A percentile compares a stretch with the other conserved stretches of the same genome.
These are phyloP conservation scores for Candida ponderosae DNA, from an alignment of 805 yeast genomes.

Conservation along the genomic window DNA sequence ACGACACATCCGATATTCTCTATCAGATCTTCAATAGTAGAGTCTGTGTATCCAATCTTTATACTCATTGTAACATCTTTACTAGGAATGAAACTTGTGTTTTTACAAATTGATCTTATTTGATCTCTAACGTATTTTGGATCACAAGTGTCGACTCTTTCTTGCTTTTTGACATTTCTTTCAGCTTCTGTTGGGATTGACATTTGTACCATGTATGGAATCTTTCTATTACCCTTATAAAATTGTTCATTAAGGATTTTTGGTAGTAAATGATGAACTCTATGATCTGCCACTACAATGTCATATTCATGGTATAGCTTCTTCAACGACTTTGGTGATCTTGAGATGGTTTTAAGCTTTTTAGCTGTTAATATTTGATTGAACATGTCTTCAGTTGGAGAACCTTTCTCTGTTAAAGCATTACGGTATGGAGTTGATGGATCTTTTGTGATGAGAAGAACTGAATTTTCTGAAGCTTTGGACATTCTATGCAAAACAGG, in stretches of 20 bases:
- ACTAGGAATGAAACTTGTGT: slow-evolving; percentile 55
- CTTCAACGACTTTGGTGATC: slow-evolving; percentile 35
- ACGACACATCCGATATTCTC: slow-evolving; percentile 46
- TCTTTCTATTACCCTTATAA: slow-evolving; percentile 53
- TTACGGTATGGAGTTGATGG: slow-evolving; percentile 53
- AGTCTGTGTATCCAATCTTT: slow-evolving; percentile 49
- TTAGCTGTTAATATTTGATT: slow-evolving; percentile 53
- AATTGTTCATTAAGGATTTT: slow-evolving; percentile 50
- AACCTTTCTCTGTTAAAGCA: slow-evolving; percentile 37
- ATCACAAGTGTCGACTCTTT: slow-evolving; percentile 56
- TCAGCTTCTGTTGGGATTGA: slow-evolving; percentile 19
- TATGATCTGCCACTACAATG: slow-evolving; percentile 58
- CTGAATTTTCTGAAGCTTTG: slow-evolving; percentile 38
- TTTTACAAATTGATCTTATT: slow-evolving; percentile 52
- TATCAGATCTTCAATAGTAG: slow-evolving; percentile 33
- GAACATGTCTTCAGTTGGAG: slow-evolving; percentile 55
- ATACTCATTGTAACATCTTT: slow-evolving; percentile 55
- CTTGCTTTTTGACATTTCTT: slow-evolving; percentile 26
- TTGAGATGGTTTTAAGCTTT: slow-evolving; percentile 40
- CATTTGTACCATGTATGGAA: slow-evolving; percentile 66
- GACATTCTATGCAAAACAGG: slow-evolving; percentile 49
- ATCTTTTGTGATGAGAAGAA: slow-evolving; percentile 65
- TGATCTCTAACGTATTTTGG: slow-evolving; percentile 57
- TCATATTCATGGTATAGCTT: slow-evolving; percentile 56
- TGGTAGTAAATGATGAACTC: slow-evolving; percentile 57